Percentiles rank a stretch among this genome's conserved stretches.
phyloP scores from a whole-genome alignment of 306 rosid genomes.

The Begonia peltatifolia region DNA sequence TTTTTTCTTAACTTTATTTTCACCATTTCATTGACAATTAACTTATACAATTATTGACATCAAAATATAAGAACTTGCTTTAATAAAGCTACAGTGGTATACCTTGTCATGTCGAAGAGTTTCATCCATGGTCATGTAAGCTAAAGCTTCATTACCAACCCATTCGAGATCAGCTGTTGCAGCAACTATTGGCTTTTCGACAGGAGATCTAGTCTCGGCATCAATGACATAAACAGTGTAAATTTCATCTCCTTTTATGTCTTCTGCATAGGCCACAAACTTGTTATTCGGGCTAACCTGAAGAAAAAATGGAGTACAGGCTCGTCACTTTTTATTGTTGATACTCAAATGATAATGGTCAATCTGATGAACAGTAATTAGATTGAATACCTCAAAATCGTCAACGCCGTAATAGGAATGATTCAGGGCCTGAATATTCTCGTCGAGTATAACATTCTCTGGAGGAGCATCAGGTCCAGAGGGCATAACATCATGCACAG shows the following conservation, averaged over 20 bases:
- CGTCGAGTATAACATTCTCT: constrained; percentile 79
- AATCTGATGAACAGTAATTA: too few relatives aligned
- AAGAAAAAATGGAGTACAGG: constrained; percentile 4
- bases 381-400: constrained; percentile 32
- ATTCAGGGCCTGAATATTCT: constrained; percentile 58
- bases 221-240: constrained; percentile 67
- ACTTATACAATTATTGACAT: too few relatives aligned
- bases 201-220: constrained; percentile 44
- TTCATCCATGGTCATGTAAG: constrained; percentile 69
- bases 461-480: constrained; percentile 50
- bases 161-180: constrained; percentile 49
- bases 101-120: constrained; percentile 91
- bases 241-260: constrained; percentile 84
- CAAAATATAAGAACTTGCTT: too few relatives aligned
- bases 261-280: constrained; percentile 83
- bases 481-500: constrained; percentile 57
- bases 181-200: constrained; percentile 44
- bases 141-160: constrained; percentile 57
- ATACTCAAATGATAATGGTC: too few relatives aligned
- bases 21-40: too few relatives aligned
- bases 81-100: background rate
- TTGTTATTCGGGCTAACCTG: constrained; percentile 75
- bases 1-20: too few relatives aligned
- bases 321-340: background rate
- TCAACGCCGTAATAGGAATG: constrained; percentile 46